Percentiles rank a stretch among this genome's conserved stretches.
phyloP scores from a whole-genome alignment of 2,329 filamentous ascomycete genomes.

The Periconia macrospinosa region DNA sequence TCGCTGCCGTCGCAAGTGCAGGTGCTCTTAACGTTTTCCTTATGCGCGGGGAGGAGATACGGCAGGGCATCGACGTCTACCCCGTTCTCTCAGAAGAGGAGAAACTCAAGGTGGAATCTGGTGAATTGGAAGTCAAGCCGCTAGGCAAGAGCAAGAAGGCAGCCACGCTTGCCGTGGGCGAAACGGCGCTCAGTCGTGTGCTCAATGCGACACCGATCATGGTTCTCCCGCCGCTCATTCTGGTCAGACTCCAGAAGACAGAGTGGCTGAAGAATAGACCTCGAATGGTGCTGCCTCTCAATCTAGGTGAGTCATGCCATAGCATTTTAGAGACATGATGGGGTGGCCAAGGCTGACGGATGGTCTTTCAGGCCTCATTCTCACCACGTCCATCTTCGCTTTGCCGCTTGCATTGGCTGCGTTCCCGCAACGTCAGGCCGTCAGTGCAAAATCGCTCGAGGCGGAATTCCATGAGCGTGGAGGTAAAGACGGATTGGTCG shows the following conservation, averaged over 20 bases:
- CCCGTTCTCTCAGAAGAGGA: conserved; percentile 74
- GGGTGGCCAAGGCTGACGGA: conserved; percentile 52
- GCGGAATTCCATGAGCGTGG: conserved; percentile 82
- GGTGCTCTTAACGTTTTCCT: conserved; percentile 94
- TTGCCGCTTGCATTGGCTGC: conserved; percentile 86
- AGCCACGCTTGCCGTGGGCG: conserved; percentile 83
- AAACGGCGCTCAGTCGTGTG: conserved; percentile 89
- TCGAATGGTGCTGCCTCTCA: conserved; percentile 76
- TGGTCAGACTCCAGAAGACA: conserved; percentile 82
- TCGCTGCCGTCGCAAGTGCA: conserved; percentile 90
- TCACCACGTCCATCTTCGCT: conserved; percentile 83
- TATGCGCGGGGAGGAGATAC: conserved; percentile 96
- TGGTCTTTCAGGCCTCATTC: conserved; percentile 62
- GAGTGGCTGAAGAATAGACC: conserved; percentile 80
- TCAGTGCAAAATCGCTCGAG: conserved; percentile 76
- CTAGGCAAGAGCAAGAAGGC: conserved; percentile 88
- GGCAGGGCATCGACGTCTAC: conserved; percentile 88
- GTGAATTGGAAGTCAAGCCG: conserved; percentile 61
- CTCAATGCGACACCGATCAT: conserved; percentile 96
- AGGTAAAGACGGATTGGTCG: conserved; percentile 79
- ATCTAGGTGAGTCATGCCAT: conserved; percentile 60
- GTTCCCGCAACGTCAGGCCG: conserved; percentile 88
- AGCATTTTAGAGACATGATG: conserved; percentile 53
- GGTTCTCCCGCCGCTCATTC: conserved; percentile 85
- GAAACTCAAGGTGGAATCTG: conserved; percentile 66